Evolutionary conservation across 228 moss, liverwort and hornwort genomes (phyloP).

Genomic region (Sphagnum fallax): DNA sequence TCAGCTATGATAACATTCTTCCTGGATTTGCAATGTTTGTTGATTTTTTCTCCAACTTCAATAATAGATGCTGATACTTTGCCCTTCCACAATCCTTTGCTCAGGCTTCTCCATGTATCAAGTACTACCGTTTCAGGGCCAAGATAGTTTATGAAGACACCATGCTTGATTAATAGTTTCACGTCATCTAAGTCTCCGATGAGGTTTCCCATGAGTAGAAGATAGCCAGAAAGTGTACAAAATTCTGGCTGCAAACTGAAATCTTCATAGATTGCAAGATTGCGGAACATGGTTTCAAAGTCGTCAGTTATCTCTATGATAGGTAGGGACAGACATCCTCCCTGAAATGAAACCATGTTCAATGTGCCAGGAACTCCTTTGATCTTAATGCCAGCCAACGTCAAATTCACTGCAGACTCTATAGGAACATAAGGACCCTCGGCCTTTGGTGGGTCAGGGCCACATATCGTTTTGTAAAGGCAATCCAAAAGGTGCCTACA

Average conservation of each 20-base stretch:
- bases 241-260: neutral
- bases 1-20: neutral
- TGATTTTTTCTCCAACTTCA: neutral
- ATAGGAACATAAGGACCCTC: neutral
- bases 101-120: neutral
- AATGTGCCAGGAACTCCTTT: neutral
- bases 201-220: neutral
- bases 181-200: neutral
- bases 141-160: neutral
- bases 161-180: neutral
- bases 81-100: neutral
- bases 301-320: neutral
- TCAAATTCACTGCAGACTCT: neutral
- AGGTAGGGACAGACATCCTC: neutral
- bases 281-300: neutral
- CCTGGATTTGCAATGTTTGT: neutral
- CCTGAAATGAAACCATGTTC: neutral
- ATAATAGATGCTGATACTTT: neutral
- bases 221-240: neutral
- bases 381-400: neutral
- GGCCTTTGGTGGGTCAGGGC: neutral
- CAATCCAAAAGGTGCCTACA: neutral
- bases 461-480: neutral
- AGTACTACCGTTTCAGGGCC: neutral
- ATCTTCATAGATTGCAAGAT: neutral